Conservation (phyloP, 805 yeast species). For the Ascoidea tarda region DNA sequence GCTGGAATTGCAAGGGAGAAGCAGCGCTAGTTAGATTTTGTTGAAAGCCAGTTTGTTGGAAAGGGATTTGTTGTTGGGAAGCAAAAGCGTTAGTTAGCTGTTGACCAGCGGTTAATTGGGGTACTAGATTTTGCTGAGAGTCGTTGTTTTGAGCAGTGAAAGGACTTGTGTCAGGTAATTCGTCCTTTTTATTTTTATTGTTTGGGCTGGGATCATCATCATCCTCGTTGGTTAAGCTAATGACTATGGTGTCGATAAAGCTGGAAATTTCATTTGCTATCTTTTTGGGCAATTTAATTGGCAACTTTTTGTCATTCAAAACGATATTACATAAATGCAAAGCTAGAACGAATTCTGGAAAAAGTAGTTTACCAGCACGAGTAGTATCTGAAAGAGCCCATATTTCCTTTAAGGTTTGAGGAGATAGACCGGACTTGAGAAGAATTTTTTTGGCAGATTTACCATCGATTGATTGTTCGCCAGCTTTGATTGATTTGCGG, state of each 20-base stretch:
- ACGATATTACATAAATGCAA: slow-evolving; percentile 75
- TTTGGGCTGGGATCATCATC: slow-evolving; percentile 6
- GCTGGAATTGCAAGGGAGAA: slow-evolving; percentile 18
- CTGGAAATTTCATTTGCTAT: slow-evolving; percentile 76
- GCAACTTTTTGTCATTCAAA: slow-evolving; percentile 66
- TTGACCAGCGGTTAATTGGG: slow-evolving; percentile 20
- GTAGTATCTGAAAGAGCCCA: slow-evolving; percentile 90
- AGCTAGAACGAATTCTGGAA: slow-evolving; percentile 90
- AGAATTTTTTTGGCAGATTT: slow-evolving; percentile 68
- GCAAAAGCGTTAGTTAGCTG: slow-evolving; percentile 17
- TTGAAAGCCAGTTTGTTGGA: slow-evolving; percentile 32
- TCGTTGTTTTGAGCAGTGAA: background rate
- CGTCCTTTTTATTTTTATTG: slow-evolving; percentile 9
- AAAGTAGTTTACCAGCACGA: slow-evolving; percentile 70
- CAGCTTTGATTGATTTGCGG: slow-evolving; percentile 54
- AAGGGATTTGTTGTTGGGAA: slow-evolving; percentile 20
- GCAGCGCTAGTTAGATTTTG: slow-evolving; percentile 15
- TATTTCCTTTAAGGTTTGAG: slow-evolving; percentile 65
- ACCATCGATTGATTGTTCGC: slow-evolving; percentile 40
- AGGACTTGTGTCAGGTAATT: background rate
- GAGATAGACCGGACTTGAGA: slow-evolving; percentile 64
- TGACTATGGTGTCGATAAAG: slow-evolving; percentile 79
- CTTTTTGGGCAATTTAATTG: slow-evolving; percentile 54
- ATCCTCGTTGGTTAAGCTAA: slow-evolving; percentile 49
- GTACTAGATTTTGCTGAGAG: slow-evolving; percentile 16